Evolutionary conservation across 2,329 filamentous ascomycete species (phyloP).

Genomic region (Chaetothyriales sp.): DNA sequence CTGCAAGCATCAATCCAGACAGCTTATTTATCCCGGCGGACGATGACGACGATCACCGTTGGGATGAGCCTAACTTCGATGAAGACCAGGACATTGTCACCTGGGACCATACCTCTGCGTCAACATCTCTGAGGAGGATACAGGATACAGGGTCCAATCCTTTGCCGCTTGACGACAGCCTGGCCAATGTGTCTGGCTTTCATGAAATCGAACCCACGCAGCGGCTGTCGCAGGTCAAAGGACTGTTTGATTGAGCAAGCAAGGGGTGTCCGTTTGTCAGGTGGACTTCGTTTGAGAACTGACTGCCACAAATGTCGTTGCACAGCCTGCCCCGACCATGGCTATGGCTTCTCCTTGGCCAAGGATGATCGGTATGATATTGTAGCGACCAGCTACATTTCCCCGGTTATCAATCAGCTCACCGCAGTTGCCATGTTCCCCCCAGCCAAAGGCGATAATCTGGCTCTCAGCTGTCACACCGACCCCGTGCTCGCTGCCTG

Average conservation of each 20-base stretch:
- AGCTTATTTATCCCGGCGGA: constrained; percentile 46
- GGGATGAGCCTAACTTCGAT: constrained; percentile 43
- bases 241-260: constrained; percentile 28
- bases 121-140: constrained; percentile 21
- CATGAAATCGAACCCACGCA: constrained; percentile 32
- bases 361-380: constrained; percentile 26
- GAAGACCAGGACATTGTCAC: constrained; percentile 30
- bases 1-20: constrained; percentile 36
- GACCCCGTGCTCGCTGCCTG: constrained; percentile 82
- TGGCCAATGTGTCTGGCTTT: constrained; percentile 10
- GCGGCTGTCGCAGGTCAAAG: constrained; percentile 33
- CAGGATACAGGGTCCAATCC: constrained; percentile 23
- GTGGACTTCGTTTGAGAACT: constrained; percentile 2
- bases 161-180: constrained; percentile 7
- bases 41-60: constrained; percentile 41
- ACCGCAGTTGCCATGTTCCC: constrained; percentile 94
- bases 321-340: constrained; percentile 69
- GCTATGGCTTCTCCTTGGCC: constrained; percentile 38
- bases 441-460: constrained; percentile 86
- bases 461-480: constrained; percentile 50
- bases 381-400: constrained; percentile 56
- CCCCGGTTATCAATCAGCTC: constrained; percentile 44
- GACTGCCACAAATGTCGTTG: constrained; percentile 61
- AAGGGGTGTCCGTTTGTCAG: background rate
- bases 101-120: constrained; percentile 35